Evolutionary conservation across 768 basidiomycete species (phyloP), one percentile per base, ranked within the genome.

Genomic region (Russula sp.): DNA sequence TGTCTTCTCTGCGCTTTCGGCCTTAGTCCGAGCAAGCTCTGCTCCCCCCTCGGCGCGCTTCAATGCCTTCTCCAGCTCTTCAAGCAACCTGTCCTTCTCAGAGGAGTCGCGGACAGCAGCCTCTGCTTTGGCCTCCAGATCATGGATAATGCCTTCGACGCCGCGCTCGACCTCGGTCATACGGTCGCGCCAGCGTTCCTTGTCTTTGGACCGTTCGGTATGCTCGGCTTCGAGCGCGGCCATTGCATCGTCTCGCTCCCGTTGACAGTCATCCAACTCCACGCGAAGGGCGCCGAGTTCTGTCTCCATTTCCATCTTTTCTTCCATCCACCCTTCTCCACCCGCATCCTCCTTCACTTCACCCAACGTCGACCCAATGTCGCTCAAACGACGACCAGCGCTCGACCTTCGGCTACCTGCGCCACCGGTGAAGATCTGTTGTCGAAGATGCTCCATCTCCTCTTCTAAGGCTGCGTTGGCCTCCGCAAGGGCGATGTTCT

Each of bases 141-240:
- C 82, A n/a, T 73, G 73, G 20, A 93, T 76, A 59, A 91, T 85
- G 9, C 74, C 81, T 41, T 81, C 80, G 32, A 89, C 88, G 5
- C 86, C 87, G 53, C 75, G 75, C 71, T 90, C 85, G 9, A 89
- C 86, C 61, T 89, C 88, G 9, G 65, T 67, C 83, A 91, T 88
- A 48, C 86, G 78, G 54, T 81, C 82, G 66, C 81, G 83, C 84
- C 86, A 92, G 47, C 83, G 74, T 34, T 84, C 83, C 63, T 85
- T 87, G 69, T 90, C 88, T 54, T 77, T 77, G 13, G 78, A 73
- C n/a, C 88, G 77, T 51, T 81, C 86, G 22, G 72, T 74, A 58
- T 70, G 79, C 70, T 90, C 88, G 42, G 72, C 75, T 51, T 81
- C 78, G 1, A 89, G 72, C 14, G 75, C 81, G 14, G 67, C 70